Conservation (phyloP, 176 grass and related monocot species). For the Chrysopogon serrulatus region DNA sequence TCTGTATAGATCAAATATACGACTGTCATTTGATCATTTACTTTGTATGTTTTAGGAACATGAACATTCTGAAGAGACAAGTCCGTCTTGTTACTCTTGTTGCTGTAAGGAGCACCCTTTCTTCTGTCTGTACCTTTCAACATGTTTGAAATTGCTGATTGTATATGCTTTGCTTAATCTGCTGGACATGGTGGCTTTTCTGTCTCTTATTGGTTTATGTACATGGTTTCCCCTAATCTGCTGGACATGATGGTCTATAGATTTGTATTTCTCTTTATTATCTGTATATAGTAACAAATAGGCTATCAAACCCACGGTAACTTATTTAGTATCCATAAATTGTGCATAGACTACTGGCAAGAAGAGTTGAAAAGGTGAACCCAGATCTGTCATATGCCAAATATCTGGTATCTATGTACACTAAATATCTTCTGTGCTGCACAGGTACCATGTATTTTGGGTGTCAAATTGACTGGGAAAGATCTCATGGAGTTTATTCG, state of each 20-base stretch:
- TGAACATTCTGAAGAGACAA: slow-evolving; percentile 78
- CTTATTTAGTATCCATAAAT: not conserved
- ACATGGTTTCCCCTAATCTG: not conserved
- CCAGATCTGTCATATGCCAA: not conserved
- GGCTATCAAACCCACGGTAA: slow-evolving; percentile 3
- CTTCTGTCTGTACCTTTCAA: slow-evolving; percentile 11
- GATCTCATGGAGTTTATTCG: slow-evolving; percentile 89
- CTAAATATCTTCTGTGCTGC: slow-evolving; percentile 27
- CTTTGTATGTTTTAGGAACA: slow-evolving; percentile 63
- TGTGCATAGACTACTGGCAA: not conserved
- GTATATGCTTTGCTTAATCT: slow-evolving; percentile 8
- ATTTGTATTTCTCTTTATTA: slow-evolving; percentile 2
- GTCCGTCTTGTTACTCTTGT: slow-evolving; percentile 59
- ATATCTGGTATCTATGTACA: not conserved
- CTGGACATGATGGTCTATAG: not conserved
- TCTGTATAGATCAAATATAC: not conserved
- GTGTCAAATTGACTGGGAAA: slow-evolving; percentile 76
- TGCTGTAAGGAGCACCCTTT: slow-evolving; percentile 68
- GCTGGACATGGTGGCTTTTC: not conserved
- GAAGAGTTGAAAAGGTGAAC: not conserved
- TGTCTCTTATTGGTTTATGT: not conserved
- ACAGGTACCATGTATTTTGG: slow-evolving; percentile 97
- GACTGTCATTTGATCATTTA: slow-evolving; percentile 3
- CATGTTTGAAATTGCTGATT: slow-evolving; percentile 17
- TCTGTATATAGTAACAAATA: not conserved